These are phyloP conservation scores for Primulina eburnea DNA, from an alignment of 257 asterid species.

Conservation along the genomic window DNA sequence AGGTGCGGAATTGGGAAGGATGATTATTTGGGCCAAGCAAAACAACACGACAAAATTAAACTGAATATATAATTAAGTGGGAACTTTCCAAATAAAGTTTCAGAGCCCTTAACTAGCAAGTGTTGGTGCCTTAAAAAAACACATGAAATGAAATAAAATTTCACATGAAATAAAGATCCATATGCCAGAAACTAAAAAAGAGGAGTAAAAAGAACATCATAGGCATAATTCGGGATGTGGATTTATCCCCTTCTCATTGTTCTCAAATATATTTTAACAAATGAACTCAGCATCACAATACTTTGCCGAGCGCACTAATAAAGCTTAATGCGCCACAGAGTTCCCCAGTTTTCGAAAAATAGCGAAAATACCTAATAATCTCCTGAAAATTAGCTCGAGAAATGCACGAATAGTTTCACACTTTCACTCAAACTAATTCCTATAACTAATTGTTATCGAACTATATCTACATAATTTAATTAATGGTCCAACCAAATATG, in stretches of 20 bases:
- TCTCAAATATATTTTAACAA: background rate
- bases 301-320: background rate
- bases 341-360: no score
- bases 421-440: constrained; percentile 9
- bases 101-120: background rate
- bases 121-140: background rate
- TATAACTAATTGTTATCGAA: background rate
- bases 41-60: no score
- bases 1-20: background rate
- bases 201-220: background rate
- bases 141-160: background rate
- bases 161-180: background rate
- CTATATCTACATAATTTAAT: background rate
- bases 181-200: background rate
- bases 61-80: background rate
- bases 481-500: background rate
- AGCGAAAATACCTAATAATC: background rate
- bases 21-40: background rate
- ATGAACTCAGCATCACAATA: background rate
- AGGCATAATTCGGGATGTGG: background rate
- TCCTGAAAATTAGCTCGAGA: background rate
- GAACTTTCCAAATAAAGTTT: background rate
- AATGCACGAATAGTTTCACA: background rate
- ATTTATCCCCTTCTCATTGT: background rate
- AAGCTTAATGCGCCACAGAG: no score